Conservation (phyloP, 2,329 filamentous ascomycete genomes). For the Colletotrichum incanum region DNA sequence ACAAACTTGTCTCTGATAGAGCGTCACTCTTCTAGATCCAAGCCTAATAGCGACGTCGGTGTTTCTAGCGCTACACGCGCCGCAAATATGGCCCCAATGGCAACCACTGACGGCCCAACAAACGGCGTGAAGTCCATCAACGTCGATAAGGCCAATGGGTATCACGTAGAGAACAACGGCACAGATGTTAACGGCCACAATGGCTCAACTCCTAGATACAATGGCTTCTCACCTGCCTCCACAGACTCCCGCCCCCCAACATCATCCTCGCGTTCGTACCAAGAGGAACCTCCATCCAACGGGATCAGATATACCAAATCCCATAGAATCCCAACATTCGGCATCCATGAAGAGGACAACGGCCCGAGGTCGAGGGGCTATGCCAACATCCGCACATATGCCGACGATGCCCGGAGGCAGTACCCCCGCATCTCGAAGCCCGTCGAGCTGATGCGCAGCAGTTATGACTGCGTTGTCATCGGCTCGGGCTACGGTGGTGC, state of each 20-base stretch:
- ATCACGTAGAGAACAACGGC: conserved; percentile 20
- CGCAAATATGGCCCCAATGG: conserved; percentile 39
- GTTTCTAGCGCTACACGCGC: conserved; percentile 1
- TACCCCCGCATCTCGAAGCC: conserved; percentile 72
- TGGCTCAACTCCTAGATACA: conserved; percentile 30
- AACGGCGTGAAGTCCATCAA: conserved; percentile 34
- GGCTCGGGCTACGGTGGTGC: conserved; percentile 80
- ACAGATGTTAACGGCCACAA: conserved; percentile 27
- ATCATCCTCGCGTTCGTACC: conserved; percentile 38
- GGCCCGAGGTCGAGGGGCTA: conserved; percentile 53
- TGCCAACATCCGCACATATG: conserved; percentile 49
- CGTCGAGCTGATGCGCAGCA: conserved; percentile 69
- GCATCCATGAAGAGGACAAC: conserved; percentile 52
- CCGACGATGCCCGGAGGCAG: conserved; percentile 46
- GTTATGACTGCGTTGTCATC: conserved; percentile 78
- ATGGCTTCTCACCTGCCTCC: conserved; percentile 34
- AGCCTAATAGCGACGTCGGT: neutral
- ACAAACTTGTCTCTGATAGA: neutral
- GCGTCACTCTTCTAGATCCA: neutral
- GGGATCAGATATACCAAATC: conserved; percentile 44
- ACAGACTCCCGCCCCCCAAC: conserved; percentile 36
- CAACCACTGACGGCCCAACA: conserved; percentile 9
- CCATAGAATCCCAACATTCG: conserved; percentile 49
- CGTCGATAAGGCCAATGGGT: conserved; percentile 31
- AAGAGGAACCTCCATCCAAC: conserved; percentile 41